A percentile compares a stretch with the other conserved stretches of the same genome.
Conservation (phyloP, 371 early-diverging fungal species). For the Blakeslea trispora region DNA sequence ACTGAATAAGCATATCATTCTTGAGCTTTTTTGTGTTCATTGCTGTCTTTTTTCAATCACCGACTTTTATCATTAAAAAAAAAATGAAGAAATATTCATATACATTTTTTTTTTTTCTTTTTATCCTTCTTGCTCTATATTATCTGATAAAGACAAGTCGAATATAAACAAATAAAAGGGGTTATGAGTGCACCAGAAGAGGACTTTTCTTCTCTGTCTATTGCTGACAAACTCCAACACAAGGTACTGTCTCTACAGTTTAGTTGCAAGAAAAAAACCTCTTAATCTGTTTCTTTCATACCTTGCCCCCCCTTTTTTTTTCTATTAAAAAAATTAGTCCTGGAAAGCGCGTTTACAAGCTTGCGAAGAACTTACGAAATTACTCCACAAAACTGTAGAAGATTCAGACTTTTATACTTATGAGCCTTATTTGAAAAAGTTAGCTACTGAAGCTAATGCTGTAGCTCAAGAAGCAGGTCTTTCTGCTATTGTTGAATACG, state of each 20-base stretch:
- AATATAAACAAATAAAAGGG: neutral
- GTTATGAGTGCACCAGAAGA: conserved; percentile 48
- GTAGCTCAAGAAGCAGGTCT: conserved; percentile 93
- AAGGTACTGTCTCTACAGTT: conserved; percentile 62
- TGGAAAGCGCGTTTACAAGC: conserved; percentile 95
- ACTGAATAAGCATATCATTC: too few species aligned
- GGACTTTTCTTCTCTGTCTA: conserved; percentile 69
- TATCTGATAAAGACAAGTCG: neutral
- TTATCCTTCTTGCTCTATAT: neutral
- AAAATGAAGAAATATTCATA: neutral
- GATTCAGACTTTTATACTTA: conserved; percentile 73
- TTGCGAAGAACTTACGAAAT: conserved; percentile 79
- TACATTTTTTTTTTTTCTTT: conserved; percentile 4
- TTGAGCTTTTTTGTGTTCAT: too few species aligned
- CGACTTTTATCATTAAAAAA: too few species aligned
- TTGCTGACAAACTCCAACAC: conserved; percentile 68
- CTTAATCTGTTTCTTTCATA: conserved; percentile 8
- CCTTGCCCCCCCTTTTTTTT: too few species aligned
- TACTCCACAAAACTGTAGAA: conserved; percentile 62
- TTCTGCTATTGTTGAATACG: conserved; percentile 70
- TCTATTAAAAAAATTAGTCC: conserved; percentile 48
- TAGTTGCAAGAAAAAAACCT: too few species aligned
- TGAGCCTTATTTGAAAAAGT: conserved; percentile 73
- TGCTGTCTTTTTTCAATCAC: too few species aligned
- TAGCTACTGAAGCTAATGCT: conserved; percentile 86